Evolutionary conservation across 2,329 filamentous ascomycete species (phyloP), one percentile per base, ranked within the genome.

Genomic region (Ustulina deusta): DNA sequence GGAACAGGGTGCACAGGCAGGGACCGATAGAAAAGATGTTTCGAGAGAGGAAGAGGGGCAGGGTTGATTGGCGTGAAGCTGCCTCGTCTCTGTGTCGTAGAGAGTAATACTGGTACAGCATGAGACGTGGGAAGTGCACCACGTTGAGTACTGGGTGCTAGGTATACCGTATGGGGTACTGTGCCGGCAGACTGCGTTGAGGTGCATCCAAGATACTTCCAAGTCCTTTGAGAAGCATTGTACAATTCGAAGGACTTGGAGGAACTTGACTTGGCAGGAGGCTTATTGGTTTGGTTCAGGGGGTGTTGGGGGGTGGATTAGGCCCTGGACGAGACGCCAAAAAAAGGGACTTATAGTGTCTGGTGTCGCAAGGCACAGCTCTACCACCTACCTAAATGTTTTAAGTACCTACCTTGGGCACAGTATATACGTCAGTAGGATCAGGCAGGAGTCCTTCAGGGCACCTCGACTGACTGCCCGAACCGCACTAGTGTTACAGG

Each of bases 1-100:
- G 46, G 63, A 32, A 60, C 46, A 48, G 52, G 69, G 58, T 55
- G 49, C 38, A 38, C 20, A 42, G 55, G 34, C 46, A 63, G 57
- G 38, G 61, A 36, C 40, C 22, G 61, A 58, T 59, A 61, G 58
- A 56, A 36, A 61, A 66, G 63, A 57, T 55, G 69, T 71, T 69
- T 71, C 64, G 69, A 68, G 69, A 71, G 66, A 49, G 63, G 67
- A 55, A 52, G 69, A 69, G 64, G 69, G 69, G 67, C 69, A 69
- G 64, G 67, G 64, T 69, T 69, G 67, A 68, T 69, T 69, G 66
- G 66, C 52, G 61, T 60, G 49, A 58, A 62, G 57, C 34, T 48
- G 63, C 68, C 66, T 66, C 63, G 66, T 65, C 58, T 49, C 44
- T 34, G 56, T 56, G 63, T 65, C 38, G 59, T 61, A 52, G 34